These are phyloP conservation scores for Monotropa hypopitys DNA, from an alignment of 179 eudicot genomes.

Conservation along the genomic window DNA sequence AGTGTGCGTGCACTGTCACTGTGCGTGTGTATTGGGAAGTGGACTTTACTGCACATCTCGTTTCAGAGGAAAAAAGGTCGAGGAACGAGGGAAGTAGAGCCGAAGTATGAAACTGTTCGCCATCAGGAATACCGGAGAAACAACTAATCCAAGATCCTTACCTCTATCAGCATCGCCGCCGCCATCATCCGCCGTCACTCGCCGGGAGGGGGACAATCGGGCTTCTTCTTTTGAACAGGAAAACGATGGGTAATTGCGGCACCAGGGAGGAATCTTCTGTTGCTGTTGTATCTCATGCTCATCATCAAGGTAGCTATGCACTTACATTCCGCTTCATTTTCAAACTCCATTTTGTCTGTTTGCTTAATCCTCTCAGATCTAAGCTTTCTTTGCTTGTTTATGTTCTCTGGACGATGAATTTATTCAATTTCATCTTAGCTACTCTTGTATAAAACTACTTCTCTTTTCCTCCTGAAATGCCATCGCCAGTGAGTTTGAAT, in stretches of 20 bases:
- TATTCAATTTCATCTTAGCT: not conserved
- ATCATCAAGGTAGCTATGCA: constrained; percentile 28
- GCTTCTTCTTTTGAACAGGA: not conserved
- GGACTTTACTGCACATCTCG: not conserved
- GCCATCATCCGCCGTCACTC: not conserved
- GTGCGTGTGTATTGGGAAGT: too few species aligned
- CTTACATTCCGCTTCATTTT: not conserved
- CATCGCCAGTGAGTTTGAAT: not conserved
- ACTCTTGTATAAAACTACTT: too few species aligned
- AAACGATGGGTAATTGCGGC: constrained; percentile 59
- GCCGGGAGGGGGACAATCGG: not conserved
- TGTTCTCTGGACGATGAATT: not conserved
- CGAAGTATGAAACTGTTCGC: constrained; percentile 7
- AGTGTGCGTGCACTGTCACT: too few species aligned
- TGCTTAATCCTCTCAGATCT: not conserved
- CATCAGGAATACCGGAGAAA: not conserved
- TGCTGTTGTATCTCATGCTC: constrained; percentile 50
- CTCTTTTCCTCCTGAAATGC: too few species aligned
- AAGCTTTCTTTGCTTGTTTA: not conserved
- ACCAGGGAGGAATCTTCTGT: constrained; percentile 64
- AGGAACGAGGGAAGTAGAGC: not conserved
- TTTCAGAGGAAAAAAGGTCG: not conserved
- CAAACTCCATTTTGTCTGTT: not conserved
- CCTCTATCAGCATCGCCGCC: not conserved
- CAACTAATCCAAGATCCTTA: not conserved